Evolutionary conservation across 2,329 filamentous ascomycete species (phyloP).

Genomic region (Neofusicoccum laricinum): DNA sequence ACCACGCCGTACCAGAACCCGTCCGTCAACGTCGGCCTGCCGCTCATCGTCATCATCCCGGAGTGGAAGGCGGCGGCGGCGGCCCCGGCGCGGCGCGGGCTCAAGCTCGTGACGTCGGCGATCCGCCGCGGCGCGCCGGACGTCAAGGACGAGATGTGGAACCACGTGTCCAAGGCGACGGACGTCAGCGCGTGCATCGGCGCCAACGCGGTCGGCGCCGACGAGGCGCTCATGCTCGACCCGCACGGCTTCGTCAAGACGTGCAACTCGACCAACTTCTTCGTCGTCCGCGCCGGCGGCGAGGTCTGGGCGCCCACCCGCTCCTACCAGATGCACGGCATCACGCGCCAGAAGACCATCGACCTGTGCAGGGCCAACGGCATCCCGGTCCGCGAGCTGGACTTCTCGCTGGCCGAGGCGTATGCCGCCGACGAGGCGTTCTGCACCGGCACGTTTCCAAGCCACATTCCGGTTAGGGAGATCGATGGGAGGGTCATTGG

Average conservation of each 20-base stretch:
- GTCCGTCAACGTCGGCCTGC: neutral
- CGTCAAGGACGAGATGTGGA: neutral
- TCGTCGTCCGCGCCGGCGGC: constrained; percentile 28
- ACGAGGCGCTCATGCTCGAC: neutral
- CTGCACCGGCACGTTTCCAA: constrained; percentile 30
- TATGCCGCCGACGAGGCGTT: constrained; percentile 33
- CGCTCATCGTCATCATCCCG: neutral
- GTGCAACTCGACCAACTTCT: constrained; percentile 35
- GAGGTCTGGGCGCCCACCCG: constrained; percentile 34
- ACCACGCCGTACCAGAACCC: neutral
- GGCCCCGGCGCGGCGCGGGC: neutral
- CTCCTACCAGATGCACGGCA: constrained; percentile 33
- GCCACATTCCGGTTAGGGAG: neutral
- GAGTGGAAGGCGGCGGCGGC: neutral
- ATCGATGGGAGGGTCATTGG: neutral
- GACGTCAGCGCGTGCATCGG: neutral
- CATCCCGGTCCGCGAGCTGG: constrained; percentile 26
- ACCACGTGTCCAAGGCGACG: neutral
- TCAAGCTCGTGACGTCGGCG: neutral
- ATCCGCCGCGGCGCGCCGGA: neutral
- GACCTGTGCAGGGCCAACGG: constrained; percentile 28
- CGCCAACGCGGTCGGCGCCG: neutral
- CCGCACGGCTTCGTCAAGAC: constrained; percentile 22
- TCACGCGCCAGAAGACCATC: constrained; percentile 31
- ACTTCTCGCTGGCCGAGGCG: constrained; percentile 30